phyloP scores from a whole-genome alignment of 139 green algal genomes.

The Marvania coccoides region DNA sequence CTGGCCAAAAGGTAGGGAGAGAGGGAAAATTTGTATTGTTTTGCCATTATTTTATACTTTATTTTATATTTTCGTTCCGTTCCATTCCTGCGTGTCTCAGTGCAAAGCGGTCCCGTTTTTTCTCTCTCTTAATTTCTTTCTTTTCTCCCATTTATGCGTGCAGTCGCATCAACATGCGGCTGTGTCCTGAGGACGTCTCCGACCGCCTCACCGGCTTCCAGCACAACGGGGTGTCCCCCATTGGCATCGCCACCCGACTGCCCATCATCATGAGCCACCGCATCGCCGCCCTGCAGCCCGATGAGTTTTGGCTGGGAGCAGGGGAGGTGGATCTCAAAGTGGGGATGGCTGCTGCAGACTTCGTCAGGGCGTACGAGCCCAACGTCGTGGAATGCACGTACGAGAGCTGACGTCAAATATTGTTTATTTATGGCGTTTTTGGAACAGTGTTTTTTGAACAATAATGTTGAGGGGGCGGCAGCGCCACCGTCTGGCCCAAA shows the following conservation, averaged over 20 bases:
- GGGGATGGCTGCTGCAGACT: slow-evolving; percentile 30
- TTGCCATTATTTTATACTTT: too few relatives aligned
- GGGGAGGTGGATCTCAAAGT: slow-evolving; percentile 90
- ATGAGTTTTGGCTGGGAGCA: slow-evolving; percentile 72
- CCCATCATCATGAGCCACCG: slow-evolving; percentile 72
- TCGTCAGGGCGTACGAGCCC: slow-evolving; percentile 49
- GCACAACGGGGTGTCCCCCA: slow-evolving; percentile 80
- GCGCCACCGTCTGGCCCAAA: too few relatives aligned
- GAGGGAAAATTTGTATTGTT: too few relatives aligned
- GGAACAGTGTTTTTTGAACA: too few relatives aligned
- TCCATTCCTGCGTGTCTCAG: neutral
- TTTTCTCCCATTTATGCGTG: too few relatives aligned
- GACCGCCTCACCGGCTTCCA: slow-evolving; percentile 53
- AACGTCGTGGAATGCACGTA: slow-evolving; percentile 57
- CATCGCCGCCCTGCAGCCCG: slow-evolving; percentile 42
- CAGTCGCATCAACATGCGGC: slow-evolving; percentile 78
- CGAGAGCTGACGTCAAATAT: slow-evolving; percentile 3
- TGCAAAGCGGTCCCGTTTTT: neutral
- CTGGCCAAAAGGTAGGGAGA: slow-evolving; percentile 6
- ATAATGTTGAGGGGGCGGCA: too few relatives aligned
- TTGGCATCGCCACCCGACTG: slow-evolving; percentile 56
- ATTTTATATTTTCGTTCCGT: too few relatives aligned
- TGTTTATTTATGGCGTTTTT: neutral
- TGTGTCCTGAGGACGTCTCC: slow-evolving; percentile 61
- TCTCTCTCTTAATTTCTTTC: too few relatives aligned